Conservation (phyloP, 2,329 filamentous ascomycete species). For the Aspergillus alliaceus region DNA sequence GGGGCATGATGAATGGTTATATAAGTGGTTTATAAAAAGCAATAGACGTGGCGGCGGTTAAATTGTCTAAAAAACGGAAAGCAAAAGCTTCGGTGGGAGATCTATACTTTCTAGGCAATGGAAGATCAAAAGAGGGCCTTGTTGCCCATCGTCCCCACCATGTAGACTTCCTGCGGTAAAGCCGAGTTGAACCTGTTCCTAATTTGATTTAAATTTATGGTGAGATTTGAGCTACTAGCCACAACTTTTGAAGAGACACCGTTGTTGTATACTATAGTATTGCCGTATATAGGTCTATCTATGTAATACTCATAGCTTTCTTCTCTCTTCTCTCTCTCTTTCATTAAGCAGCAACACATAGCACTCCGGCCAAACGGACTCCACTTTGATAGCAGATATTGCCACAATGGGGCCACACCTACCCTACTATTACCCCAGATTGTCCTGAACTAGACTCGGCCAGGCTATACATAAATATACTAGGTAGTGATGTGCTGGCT, state of each 20-base stretch:
- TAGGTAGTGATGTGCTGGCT: too few relatives aligned
- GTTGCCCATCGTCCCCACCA: too few relatives aligned
- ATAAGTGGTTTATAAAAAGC: not conserved
- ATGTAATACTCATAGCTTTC: too few relatives aligned
- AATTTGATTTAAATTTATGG: too few relatives aligned
- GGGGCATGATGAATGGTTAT: not conserved
- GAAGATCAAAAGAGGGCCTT: too few relatives aligned
- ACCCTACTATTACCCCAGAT: not conserved
- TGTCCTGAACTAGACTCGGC: not conserved
- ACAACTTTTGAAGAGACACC: too few relatives aligned
- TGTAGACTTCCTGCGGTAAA: too few relatives aligned
- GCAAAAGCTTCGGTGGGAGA: not conserved
- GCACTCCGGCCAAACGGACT: not conserved
- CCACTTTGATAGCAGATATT: not conserved
- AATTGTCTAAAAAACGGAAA: not conserved
- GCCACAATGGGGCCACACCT: not conserved
- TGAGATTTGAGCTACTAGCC: too few relatives aligned
- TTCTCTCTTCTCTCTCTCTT: not conserved
- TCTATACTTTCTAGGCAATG: not conserved
- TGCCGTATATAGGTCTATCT: too few relatives aligned
- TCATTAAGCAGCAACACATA: not conserved
- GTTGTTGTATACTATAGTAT: too few relatives aligned
- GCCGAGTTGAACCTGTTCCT: too few relatives aligned
- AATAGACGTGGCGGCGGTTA: slow-evolving; percentile 1
- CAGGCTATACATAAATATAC: not conserved